A percentile compares a stretch with the other conserved stretches of the same genome.
phyloP scores from a whole-genome alignment of 805 yeast species.

The Maudiozyma barnettii region DNA sequence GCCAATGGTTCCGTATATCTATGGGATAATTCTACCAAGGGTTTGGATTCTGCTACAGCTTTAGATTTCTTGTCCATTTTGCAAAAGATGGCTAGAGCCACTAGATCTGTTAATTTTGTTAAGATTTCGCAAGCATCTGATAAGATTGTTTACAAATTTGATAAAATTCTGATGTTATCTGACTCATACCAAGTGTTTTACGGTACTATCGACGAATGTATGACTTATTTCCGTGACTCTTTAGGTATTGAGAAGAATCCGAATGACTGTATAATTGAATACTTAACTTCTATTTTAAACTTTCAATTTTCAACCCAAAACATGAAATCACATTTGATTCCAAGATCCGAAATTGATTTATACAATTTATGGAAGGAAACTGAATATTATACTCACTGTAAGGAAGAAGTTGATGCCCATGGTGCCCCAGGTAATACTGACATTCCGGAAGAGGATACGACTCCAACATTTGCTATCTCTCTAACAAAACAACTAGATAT shows the following conservation, averaged over 20 bases:
- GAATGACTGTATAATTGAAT: constrained; percentile 57
- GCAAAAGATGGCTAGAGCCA: constrained; percentile 33
- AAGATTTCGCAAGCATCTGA: constrained; percentile 43
- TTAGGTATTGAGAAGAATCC: constrained; percentile 48
- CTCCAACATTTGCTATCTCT: constrained; percentile 12
- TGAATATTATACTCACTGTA: constrained; percentile 18
- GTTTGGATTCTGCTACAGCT: constrained; percentile 42
- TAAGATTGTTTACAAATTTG: constrained; percentile 39
- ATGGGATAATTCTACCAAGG: constrained; percentile 48
- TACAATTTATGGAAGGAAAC: constrained; percentile 30
- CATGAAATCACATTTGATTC: constrained; percentile 1
- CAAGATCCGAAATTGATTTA: constrained; percentile 37
- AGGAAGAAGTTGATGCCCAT: constrained; percentile 19
- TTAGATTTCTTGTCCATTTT: constrained; percentile 37
- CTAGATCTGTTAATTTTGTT: constrained; percentile 35
- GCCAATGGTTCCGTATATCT: constrained; percentile 39
- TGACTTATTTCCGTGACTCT: constrained; percentile 35
- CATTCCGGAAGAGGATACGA: constrained; percentile 22
- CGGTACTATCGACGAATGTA: constrained; percentile 36
- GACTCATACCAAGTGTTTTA: constrained; percentile 41
- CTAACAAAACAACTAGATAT: constrained; percentile 36
- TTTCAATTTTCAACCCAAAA: constrained; percentile 9
- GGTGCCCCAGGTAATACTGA: constrained; percentile 27
- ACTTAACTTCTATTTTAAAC: constrained; percentile 49
- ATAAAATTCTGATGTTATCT: constrained; percentile 37